These are phyloP conservation scores for Coemansia reversa DNA, from an alignment of 192 early-diverging fungal species.

Conservation along the genomic window DNA sequence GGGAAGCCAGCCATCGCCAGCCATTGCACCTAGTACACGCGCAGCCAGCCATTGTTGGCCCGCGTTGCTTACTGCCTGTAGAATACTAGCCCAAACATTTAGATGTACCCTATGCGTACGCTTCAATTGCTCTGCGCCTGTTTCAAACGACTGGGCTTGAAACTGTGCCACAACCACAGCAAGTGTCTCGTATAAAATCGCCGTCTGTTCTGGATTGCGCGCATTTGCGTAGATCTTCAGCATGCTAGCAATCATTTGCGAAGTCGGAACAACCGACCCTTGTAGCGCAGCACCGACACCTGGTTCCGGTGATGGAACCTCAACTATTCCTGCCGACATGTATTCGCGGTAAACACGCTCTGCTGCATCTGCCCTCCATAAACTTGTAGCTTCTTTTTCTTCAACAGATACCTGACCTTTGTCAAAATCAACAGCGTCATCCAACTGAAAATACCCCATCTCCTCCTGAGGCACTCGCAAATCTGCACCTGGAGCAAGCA, in stretches of 20 bases:
- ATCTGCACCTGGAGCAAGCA: background rate
- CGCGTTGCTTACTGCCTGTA: constrained; percentile 3
- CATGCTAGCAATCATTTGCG: constrained; percentile 19
- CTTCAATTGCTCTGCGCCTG: background rate
- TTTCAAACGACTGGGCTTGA: constrained; percentile 1
- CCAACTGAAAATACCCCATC: constrained; percentile 20
- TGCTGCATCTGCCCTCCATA: constrained; percentile 35
- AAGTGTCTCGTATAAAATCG: constrained; percentile 34
- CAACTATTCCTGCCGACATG: constrained; percentile 33
- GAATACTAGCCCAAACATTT: constrained; percentile 14
- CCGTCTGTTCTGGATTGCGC: constrained; percentile 28
- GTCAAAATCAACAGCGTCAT: constrained; percentile 13
- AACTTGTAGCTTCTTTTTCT: background rate
- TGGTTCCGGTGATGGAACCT: constrained; percentile 36
- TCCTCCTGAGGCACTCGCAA: constrained; percentile 13
- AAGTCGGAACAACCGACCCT: constrained; percentile 35
- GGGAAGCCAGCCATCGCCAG: constrained; percentile 25
- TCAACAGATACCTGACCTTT: background rate
- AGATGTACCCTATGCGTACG: constrained; percentile 4
- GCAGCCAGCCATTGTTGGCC: constrained; percentile 36
- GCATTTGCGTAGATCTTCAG: constrained; percentile 22
- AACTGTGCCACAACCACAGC: constrained; percentile 12
- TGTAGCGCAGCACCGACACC: constrained; percentile 21
- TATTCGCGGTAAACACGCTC: constrained; percentile 45
- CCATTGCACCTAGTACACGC: constrained; percentile 28